These are phyloP conservation scores for Hylodesmum podocarpum DNA, from an alignment of 306 rosid species.

Conservation along the genomic window DNA sequence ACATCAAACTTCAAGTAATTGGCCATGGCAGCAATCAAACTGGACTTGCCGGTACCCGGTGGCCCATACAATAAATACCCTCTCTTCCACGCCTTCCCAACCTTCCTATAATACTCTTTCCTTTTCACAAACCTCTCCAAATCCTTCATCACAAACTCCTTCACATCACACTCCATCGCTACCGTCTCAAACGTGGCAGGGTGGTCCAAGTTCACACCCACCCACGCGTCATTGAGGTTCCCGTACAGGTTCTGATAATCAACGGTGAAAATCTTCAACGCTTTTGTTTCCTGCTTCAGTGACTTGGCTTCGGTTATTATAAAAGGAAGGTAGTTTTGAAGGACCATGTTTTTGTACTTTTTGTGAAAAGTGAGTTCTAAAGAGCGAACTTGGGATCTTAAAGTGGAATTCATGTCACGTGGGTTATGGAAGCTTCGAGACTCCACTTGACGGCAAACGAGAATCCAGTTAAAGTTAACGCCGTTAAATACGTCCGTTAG, in stretches of 20 bases:
- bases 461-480: slow-evolving; percentile 52
- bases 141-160: slow-evolving; percentile 49
- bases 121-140: slow-evolving; percentile 55
- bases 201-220: slow-evolving; percentile 55
- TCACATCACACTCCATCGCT: slow-evolving; percentile 52
- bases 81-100: slow-evolving; percentile 88
- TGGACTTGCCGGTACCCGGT: slow-evolving; percentile 86
- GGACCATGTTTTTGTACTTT: slow-evolving; percentile 55
- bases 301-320: slow-evolving; percentile 43
- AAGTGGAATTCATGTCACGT: slow-evolving; percentile 31
- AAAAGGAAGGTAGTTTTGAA: slow-evolving; percentile 52
- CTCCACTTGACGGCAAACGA: slow-evolving; percentile 32
- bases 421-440: slow-evolving; percentile 25
- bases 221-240: slow-evolving; percentile 41
- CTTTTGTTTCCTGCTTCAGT: slow-evolving; percentile 47
- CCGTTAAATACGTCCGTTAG: slow-evolving; percentile 50
- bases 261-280: slow-evolving; percentile 52
- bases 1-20: slow-evolving; percentile 64
- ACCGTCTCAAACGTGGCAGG: slow-evolving; percentile 71
- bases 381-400: slow-evolving; percentile 53
- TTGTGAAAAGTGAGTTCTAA: slow-evolving; percentile 57
- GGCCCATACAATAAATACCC: slow-evolving; percentile 81
- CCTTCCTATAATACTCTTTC: slow-evolving; percentile 58
- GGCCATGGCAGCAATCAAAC: slow-evolving; percentile 85
- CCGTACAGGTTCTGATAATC: slow-evolving; percentile 33